Evolutionary conservation across 257 asterid genomes (phyloP).

Genomic region (Penstemon eatonii): DNA sequence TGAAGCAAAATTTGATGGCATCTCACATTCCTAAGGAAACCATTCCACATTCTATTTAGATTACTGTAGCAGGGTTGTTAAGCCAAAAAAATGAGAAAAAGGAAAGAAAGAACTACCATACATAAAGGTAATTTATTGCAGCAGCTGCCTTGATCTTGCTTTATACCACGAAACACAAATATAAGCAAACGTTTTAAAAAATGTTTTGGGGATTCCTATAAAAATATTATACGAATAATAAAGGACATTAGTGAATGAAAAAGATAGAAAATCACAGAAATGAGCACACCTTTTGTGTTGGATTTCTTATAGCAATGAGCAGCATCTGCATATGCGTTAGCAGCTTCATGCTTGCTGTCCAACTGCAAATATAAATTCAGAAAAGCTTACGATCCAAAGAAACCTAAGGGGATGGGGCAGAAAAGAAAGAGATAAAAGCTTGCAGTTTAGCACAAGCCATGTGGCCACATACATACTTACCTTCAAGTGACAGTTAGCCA

Average conservation of each 20-base stretch:
- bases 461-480: slow-evolving; percentile 32
- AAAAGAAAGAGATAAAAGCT: not conserved
- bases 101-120: too few species aligned
- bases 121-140: not conserved
- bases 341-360: slow-evolving; percentile 99
- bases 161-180: not conserved
- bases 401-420: not conserved
- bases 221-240: too few species aligned
- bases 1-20: not conserved
- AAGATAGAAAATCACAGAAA: not conserved
- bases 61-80: slow-evolving; percentile 5
- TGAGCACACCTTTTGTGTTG: slow-evolving; percentile 56
- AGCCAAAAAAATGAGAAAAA: not conserved
- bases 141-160: slow-evolving; percentile 1
- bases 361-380: slow-evolving; percentile 44
- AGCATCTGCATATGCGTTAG: slow-evolving; percentile 89
- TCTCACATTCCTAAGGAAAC: not conserved
- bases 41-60: slow-evolving; percentile 2
- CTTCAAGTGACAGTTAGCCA: slow-evolving; percentile 82
- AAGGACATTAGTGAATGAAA: not conserved
- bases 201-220: too few species aligned
- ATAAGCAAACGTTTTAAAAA: too few species aligned
- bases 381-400: slow-evolving; percentile 15
- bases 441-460: not conserved
- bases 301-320: slow-evolving; percentile 89